Conservation (phyloP, 164 flowering plant genomes). For the Tinospora cordifolia region DNA sequence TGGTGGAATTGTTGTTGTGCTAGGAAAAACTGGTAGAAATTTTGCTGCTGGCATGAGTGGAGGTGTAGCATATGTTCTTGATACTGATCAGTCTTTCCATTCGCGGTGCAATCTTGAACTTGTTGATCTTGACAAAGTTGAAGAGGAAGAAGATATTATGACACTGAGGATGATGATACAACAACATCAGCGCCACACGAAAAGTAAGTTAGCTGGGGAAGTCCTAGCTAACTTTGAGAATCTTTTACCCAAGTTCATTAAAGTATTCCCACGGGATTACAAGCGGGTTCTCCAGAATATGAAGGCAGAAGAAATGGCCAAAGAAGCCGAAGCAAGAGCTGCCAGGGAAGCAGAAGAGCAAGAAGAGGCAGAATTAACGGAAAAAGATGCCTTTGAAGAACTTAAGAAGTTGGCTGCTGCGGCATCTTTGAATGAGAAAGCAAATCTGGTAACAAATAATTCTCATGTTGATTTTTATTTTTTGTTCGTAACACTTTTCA, state of each 20-base stretch:
- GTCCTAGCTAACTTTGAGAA: constrained; percentile 68
- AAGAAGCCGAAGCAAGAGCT: constrained; percentile 32
- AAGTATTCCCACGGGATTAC: constrained; percentile 93
- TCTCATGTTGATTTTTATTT: neutral
- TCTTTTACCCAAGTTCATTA: constrained; percentile 79
- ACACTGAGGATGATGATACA: constrained; percentile 88
- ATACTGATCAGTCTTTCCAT: constrained; percentile 55
- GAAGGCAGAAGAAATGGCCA: constrained; percentile 39
- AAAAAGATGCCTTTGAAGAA: constrained; percentile 91
- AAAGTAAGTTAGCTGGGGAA: constrained; percentile 71
- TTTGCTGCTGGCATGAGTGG: constrained; percentile 99
- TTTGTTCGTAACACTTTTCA: neutral
- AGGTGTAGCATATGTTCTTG: constrained; percentile 94
- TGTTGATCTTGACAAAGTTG: constrained; percentile 96
- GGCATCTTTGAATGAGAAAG: constrained; percentile 35
- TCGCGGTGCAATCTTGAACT: constrained; percentile 81
- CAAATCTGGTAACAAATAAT: constrained; percentile 31
- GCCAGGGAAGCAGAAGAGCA: constrained; percentile 32
- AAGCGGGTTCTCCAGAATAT: constrained; percentile 66
- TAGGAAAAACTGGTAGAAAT: constrained; percentile 94
- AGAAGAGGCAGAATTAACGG: constrained; percentile 56
- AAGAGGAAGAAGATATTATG: constrained; percentile 78
- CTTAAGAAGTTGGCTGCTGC: constrained; percentile 81
- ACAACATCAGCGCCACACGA: constrained; percentile 92
- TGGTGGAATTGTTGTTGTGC: constrained; percentile 92